Evolutionary conservation across 2,329 filamentous ascomycete species (phyloP), one percentile per base, ranked within the genome.

Genomic region (Talaromyces sp.): DNA sequence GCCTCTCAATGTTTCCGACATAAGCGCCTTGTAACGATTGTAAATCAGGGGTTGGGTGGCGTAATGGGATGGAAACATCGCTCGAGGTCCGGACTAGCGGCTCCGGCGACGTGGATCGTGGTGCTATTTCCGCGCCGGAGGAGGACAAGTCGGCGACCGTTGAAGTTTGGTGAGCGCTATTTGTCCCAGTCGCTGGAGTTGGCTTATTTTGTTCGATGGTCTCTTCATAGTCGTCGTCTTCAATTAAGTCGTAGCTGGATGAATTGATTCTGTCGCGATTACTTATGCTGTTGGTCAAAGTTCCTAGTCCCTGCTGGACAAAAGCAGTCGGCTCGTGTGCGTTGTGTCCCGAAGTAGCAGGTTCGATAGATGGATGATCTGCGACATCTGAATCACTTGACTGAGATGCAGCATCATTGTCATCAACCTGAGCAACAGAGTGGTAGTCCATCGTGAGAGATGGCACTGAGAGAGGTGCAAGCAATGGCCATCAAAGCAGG

Each of bases 21-120:
- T 82, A 81, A 28, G 80, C 80, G 46, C 80, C 80, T 72, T 82
- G 80, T 62, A 81, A 66, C 37, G 80, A 78, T 65, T 82, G 80
- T 16, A 82, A 72, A 67, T 80, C 80, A 3, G 80, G 80, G 14
- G 73, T 81, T 16, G 80, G 80, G 69, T 81, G 80, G 62, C 75
- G 78, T 62, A 82, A 73, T 65, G 77, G 77, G 16, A 78, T 71
- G 42, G 79, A 72, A 39, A 71, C 70, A 60, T 76, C 77, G 60
- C 76, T 76, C 40, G 74, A 75, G 25, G 79, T 77, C 58, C 70
- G 75, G 48, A 77, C 68, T 57, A 73, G 67, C 55, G 73, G 71
- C 55, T 76, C 72, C 61, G 72, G 70, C 48, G 70, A 68, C 23
- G 60, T 40, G 44, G 67, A 60, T 37, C 28, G 61, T 39, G 54